These are phyloP conservation scores for Atkinsonella hypoxylon DNA, from an alignment of 2,329 filamentous ascomycete species.

Conservation along the genomic window DNA sequence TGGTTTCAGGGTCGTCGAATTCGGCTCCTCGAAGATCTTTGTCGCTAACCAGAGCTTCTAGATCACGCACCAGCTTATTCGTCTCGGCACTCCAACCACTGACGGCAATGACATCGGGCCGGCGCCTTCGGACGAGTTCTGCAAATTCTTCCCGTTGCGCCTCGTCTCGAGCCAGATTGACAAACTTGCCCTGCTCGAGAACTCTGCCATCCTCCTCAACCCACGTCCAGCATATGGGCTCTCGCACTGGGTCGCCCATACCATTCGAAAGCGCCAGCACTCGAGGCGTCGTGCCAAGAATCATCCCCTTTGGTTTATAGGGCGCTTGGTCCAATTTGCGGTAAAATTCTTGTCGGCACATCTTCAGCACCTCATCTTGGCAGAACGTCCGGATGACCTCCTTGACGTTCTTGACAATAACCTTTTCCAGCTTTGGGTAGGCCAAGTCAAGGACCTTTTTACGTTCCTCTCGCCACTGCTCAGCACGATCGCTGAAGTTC, in stretches of 20 bases:
- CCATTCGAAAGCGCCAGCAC: conserved; percentile 83
- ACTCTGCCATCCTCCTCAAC: conserved; percentile 87
- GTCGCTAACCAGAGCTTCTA: conserved; percentile 67
- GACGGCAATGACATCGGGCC: conserved; percentile 82
- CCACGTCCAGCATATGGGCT: conserved; percentile 83
- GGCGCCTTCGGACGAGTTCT: conserved; percentile 65
- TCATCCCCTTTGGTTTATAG: conserved; percentile 88
- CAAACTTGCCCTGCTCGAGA: conserved; percentile 77
- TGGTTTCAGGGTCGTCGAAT: conserved; percentile 70
- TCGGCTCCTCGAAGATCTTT: conserved; percentile 67
- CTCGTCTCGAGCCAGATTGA: conserved; percentile 62
- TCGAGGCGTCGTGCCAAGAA: conserved; percentile 75
- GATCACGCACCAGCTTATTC: conserved; percentile 66
- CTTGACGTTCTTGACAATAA: conserved; percentile 87
- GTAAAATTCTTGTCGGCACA: conserved; percentile 79
- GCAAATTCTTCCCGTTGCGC: conserved; percentile 57
- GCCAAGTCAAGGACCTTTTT: conserved; percentile 75
- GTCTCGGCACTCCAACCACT: conserved; percentile 84
- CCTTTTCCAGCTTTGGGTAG: conserved; percentile 65
- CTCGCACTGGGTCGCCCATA: conserved; percentile 57
- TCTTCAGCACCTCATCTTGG: conserved; percentile 80
- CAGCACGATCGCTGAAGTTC: conserved; percentile 87
- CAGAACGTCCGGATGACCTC: conserved; percentile 89
- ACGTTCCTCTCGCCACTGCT: conserved; percentile 86
- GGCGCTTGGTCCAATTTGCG: conserved; percentile 90